Evolutionary conservation across 2,329 filamentous ascomycete genomes (phyloP), one percentile per base, ranked within the genome.

Genomic region (Ascochyta rabiei): DNA sequence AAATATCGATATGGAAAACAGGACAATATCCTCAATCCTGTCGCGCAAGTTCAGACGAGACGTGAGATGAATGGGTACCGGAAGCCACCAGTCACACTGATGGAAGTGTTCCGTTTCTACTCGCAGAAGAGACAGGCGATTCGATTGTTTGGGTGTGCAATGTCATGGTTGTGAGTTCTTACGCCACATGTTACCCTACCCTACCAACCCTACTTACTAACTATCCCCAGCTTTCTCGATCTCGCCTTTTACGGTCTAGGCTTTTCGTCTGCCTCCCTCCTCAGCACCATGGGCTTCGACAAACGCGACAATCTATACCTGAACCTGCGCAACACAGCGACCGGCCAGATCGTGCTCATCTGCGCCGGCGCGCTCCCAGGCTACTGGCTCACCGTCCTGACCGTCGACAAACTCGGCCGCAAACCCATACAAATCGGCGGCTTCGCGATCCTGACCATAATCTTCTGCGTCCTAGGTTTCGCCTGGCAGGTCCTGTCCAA

Each of bases 331-430:
- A 90, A 89, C 76, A 90, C 86, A 7, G 88, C 89, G 44, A 82
- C 91, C 18, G 90, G 90, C 9, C 92, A 93, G 77, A 77, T 93
- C 64, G 90, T 93, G 62, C 82, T 93, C 45, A 86, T 92, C 63
- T 85, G 89, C 55, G 89, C 90, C 4, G 90, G 89, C 53, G 88
- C 90, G 42, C 89, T 93, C 13, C 90, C 90, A 0, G 90, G 90
- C 13, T 93, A 93, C 80, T 93, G 89, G 89, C 83, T 91, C 15
- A 90, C 89, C 0, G 89, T 92, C 6, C 86, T 86, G 12, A 86
- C 84, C 1, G 85, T 91, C 52, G 89, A 93, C 75, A 89, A 82
- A 1, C 66, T 92, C 13, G 90, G 89, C 48, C 88, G 90, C 67
- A 92, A 91, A 79, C 84, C 89, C 1, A 91, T 93, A 53, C 90